These are phyloP conservation scores for Leishmania lainsoni DNA, from an alignment of 208 protist species.

Conservation along the genomic window DNA sequence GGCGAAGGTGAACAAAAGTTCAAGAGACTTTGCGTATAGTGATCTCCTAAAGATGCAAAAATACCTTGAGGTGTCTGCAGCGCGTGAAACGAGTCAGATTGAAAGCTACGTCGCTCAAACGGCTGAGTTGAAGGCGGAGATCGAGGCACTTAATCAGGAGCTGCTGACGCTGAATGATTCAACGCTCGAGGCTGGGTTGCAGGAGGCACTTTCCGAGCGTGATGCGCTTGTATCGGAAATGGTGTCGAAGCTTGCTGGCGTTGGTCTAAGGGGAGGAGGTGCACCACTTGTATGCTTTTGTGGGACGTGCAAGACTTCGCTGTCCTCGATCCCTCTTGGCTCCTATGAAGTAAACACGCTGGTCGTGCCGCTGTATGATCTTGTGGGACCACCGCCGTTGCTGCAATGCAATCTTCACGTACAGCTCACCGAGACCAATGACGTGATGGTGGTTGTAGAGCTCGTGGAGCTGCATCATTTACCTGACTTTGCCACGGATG, in stretches of 20 bases:
- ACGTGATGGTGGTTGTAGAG: conserved; percentile 43
- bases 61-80: conserved; percentile 22
- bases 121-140: conserved; percentile 20
- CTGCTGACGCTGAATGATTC: conserved; percentile 25
- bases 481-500: conserved; percentile 49
- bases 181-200: conserved; percentile 27
- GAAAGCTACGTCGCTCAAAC: conserved; percentile 25
- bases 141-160: conserved; percentile 23
- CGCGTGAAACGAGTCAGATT: conserved; percentile 24
- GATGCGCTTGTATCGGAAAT: conserved; percentile 24
- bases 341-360: conserved; percentile 47
- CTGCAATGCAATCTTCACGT: conserved; percentile 45
- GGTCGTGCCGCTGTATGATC: conserved; percentile 47
- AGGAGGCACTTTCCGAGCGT: conserved; percentile 35
- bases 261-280: background rate
- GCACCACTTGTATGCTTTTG: conserved; percentile 41
- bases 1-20: conserved; percentile 61
- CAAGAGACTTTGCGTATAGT: conserved; percentile 34
- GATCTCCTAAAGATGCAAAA: conserved; percentile 33
- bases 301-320: conserved; percentile 51
- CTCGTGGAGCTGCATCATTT: conserved; percentile 48
- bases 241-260: conserved; percentile 12
- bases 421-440: conserved; percentile 29
- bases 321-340: conserved; percentile 37
- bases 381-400: conserved; percentile 47